Percentiles rank a stretch among this genome's conserved stretches.
These are phyloP conservation scores for Lentinula novae-zelandiae DNA, from an alignment of 1,284 basidiomycete species.

Conservation along the genomic window DNA sequence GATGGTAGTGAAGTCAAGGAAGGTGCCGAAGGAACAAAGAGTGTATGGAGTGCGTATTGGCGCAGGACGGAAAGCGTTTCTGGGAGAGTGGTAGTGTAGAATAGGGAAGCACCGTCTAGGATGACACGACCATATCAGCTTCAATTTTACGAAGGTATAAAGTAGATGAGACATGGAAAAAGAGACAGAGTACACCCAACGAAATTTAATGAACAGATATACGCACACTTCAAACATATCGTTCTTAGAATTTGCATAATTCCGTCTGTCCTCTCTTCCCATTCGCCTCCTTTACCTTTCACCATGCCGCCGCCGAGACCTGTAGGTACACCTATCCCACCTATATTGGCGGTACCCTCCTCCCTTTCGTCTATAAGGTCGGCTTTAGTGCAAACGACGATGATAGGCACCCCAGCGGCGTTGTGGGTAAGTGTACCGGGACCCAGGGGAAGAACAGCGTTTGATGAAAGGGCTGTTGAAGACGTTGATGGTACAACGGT, in stretches of 20 bases:
- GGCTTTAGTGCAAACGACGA: constrained; percentile 90
- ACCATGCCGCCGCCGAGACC: constrained; percentile 52
- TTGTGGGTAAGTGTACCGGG: constrained; percentile 82
- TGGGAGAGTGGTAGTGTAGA: constrained; percentile 87
- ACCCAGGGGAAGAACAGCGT: constrained; percentile 73
- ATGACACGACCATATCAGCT: constrained; percentile 9
- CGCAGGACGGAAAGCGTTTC: constrained; percentile 77
- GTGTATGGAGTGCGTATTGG: constrained; percentile 83
- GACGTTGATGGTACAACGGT: constrained; percentile 36
- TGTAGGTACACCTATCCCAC: constrained; percentile 24
- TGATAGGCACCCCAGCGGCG: constrained; percentile 78
- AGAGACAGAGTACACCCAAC: background rate
- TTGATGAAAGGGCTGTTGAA: constrained; percentile 43
- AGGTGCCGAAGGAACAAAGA: constrained; percentile 77
- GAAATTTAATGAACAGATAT: background rate
- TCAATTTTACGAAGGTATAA: background rate
- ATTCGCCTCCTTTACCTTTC: constrained; percentile 82
- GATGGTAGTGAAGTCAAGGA: constrained; percentile 73
- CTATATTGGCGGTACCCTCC: constrained; percentile 39
- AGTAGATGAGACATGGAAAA: too few species aligned
- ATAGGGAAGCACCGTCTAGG: constrained; percentile 86
- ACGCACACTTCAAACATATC: constrained; percentile 86
- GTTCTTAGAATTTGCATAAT: constrained; percentile 93
- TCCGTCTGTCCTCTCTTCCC: constrained; percentile 95
- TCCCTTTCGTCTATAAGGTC: constrained; percentile 80